A percentile compares a stretch with the other conserved stretches of the same genome.
These are phyloP conservation scores for Cercospora zeina DNA, from an alignment of 2,329 filamentous ascomycete species.

Conservation along the genomic window DNA sequence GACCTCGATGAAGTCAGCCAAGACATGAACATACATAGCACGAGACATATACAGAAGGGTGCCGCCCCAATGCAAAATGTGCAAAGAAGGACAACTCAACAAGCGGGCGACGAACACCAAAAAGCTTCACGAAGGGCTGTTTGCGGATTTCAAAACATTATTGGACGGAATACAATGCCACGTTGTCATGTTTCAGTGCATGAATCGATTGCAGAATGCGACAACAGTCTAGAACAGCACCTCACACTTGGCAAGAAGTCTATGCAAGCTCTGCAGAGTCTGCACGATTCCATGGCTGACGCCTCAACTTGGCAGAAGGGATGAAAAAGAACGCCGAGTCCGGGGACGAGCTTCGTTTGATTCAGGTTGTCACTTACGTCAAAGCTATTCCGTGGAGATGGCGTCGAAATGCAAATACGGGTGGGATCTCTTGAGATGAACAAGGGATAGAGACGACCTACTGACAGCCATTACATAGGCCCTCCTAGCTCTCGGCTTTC, in stretches of 20 bases:
- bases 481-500: neutral
- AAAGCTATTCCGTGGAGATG: neutral
- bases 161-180: too few species aligned
- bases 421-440: neutral
- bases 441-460: accelerated
- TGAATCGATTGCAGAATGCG: too few species aligned
- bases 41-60: too few species aligned
- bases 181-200: too few species aligned
- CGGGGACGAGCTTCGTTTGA: neutral
- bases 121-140: too few species aligned
- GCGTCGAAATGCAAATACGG: neutral
- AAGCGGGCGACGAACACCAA: too few species aligned
- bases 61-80: too few species aligned
- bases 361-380: neutral
- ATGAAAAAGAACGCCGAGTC: neutral
- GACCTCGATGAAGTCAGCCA: too few species aligned
- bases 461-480: neutral
- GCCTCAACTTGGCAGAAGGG: neutral
- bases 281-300: slow-evolving; percentile 1
- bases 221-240: neutral
- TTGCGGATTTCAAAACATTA: too few species aligned
- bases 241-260: neutral
- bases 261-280: neutral
- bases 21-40: too few species aligned
- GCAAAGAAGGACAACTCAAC: too few species aligned